Conservation (phyloP, 2,329 filamentous ascomycete species). For the Lecanosticta acicola region DNA sequence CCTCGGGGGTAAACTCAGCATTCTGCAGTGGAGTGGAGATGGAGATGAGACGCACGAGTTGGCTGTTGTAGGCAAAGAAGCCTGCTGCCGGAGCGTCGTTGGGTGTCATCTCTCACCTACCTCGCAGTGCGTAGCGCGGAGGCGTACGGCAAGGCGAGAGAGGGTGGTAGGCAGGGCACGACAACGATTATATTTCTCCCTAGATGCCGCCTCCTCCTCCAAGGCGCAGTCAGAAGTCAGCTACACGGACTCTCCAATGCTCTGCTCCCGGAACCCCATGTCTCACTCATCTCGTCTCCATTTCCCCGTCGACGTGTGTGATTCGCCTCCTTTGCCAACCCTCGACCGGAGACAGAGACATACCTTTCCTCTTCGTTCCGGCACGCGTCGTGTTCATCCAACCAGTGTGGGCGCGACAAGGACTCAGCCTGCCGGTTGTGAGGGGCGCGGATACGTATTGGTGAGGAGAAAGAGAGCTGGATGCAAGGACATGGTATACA, state of each 20-base stretch:
- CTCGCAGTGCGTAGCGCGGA: neutral
- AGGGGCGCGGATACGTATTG: conserved; percentile 9
- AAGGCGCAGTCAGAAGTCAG: neutral
- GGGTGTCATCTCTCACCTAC: conserved; percentile 12
- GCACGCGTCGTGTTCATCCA: neutral
- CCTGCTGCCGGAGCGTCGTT: conserved; percentile 8
- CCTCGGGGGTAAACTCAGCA: conserved; percentile 23
- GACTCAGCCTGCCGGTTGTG: conserved; percentile 1
- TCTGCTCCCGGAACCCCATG: neutral
- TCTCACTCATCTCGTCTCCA: neutral
- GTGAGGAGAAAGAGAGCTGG: conserved; percentile 7
- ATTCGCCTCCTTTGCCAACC: conserved; percentile 1
- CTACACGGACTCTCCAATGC: neutral
- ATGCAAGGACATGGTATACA: conserved; percentile 7
- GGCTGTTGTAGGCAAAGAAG: conserved; percentile 20
- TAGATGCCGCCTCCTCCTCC: neutral
- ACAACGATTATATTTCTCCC: no score
- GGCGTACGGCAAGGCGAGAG: neutral
- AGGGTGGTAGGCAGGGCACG: no score
- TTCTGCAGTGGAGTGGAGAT: conserved; percentile 11
- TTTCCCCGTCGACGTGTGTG: neutral
- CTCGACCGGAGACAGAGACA: neutral
- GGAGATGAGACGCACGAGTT: conserved; percentile 21
- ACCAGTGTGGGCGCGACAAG: neutral
- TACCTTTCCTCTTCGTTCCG: neutral